Base-by-base conservation (phyloP, 805 yeast species). In the Wickerhamiella qilinensis region DNA sequence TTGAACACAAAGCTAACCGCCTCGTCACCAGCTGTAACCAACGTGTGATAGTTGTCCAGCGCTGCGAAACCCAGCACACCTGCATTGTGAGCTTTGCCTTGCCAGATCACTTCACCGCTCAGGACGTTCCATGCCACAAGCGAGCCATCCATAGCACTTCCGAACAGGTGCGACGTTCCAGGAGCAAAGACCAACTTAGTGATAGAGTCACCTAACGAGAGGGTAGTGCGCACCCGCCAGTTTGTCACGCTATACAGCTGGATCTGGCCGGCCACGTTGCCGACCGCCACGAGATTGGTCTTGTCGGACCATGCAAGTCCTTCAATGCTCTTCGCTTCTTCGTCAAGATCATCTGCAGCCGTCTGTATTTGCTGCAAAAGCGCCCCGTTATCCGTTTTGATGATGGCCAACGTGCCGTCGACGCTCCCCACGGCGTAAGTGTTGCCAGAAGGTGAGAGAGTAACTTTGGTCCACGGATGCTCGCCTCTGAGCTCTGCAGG, bases 11-110 rank as follows among this genome's bases (percentile, higher is more conserved):
- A 64, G 11, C 93, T 73, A 24, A 91, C 95, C 48, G 94, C 94
- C 58, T 91, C 98, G 57, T 91, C 98, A 46, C 96, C 96, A 12
- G 95, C 98, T 17, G 96, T 83, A 28, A 85, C 68, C 33, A 91
- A 52, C 55, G 77, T 75, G 37, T 69, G 67, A 20, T 84, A 88
- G 34, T 70, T 61, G 30, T 72, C 75, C 41, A 75, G 71, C 32
- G 77, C 53, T 16, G 78, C 75, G 54, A 91, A 88, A 51, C 84
- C 96, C 46, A 91, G 67, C 16, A 91, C 76, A 45, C 97, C 97
- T 80, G 82, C 81, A 58, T 79, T 80, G 57, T 91, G 98, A 18
- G 98, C 99, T 30, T 74, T 73, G 46, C 93, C 91, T 25, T 69
- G 77, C 62, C 78, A 80, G 42, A 78, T 59, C 51, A 73, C 76